Conservation (phyloP, 2,329 filamentous ascomycete species). For the Didymella arachidicola region DNA sequence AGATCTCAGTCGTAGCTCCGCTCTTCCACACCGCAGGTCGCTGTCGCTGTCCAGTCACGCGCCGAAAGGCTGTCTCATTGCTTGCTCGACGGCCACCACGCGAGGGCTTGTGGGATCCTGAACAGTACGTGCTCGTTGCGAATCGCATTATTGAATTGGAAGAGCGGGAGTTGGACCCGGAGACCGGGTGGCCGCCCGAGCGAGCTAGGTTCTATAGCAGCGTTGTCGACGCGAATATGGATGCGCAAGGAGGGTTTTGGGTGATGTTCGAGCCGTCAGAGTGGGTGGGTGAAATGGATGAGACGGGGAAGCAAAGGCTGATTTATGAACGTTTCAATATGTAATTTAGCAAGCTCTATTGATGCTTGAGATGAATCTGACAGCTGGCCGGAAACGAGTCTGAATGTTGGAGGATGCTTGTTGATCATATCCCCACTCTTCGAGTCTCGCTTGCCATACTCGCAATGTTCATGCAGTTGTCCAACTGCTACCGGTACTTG, state of each 20-base stretch:
- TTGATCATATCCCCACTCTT: too few species aligned
- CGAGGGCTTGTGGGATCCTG: constrained; percentile 35
- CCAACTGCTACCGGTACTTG: too few species aligned
- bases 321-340: constrained; percentile 5
- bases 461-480: too few species aligned
- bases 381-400: neutral
- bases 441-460: too few species aligned
- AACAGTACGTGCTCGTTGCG: constrained; percentile 24
- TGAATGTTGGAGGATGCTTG: too few species aligned
- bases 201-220: constrained; percentile 25
- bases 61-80: constrained; percentile 29
- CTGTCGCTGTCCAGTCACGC: constrained; percentile 30
- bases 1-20: constrained; percentile 19
- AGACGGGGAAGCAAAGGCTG: constrained; percentile 1
- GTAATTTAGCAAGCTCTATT: neutral
- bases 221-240: constrained; percentile 32
- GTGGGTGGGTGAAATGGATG: constrained; percentile 11
- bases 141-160: constrained; percentile 33
- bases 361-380: neutral
- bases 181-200: constrained; percentile 30
- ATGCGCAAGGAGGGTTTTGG: constrained; percentile 32
- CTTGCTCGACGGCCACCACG: constrained; percentile 27
- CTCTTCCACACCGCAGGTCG: constrained; percentile 22
- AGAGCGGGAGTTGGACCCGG: constrained; percentile 30
- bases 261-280: constrained; percentile 15